Base-by-base conservation (phyloP, 2,329 filamentous ascomycete species). In the Diaporthe humulicola region DNA sequence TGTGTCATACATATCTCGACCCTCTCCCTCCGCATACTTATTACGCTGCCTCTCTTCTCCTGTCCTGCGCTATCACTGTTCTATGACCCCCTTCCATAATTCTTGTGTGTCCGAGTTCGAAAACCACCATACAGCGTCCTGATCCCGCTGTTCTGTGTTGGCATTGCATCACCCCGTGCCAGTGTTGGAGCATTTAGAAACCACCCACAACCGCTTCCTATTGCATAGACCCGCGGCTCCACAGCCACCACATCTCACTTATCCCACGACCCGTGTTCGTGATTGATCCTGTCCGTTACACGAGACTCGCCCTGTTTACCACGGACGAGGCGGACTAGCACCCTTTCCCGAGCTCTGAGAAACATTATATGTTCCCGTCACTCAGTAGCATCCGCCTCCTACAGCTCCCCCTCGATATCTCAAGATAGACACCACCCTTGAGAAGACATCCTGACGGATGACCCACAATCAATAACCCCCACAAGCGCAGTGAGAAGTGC, bases 1-100 rank as follows among this genome's bases (percentile, higher is more conserved):
- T 72, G 72, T 76, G 74, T 72, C 74, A 69, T 76, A 76, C 75
- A 74, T 76, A 76, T 76, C 73, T 71, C 71, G 72, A 71, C 73
- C 54, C 28, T 71, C 73, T 42, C 70, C 74, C 56, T 72, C 70
- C 70, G 70, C 70, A 72, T 72, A 72, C 70, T 72, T 72, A 72
- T 72, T 72, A 42, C 54, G 57, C 70, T 54, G 60, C 12, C 61
- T 61, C 61, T 61, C 58, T 61, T 57, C 67, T 71, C 60, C 52
- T 60, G 56, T 40, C 42, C 40, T 45, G 54, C 38, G 36, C 57
- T 52, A 25, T 48, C 54, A 30, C 61, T 66, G 54, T 50, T 57
- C 42, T 57, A 19, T 30, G 48, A 61, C 33, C 45, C 60, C 56
- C 52, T 56, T 33, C 30, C 36, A 60, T 54, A 64, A 72, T 72